phyloP scores from a whole-genome alignment of 169 alveolate genomes.

The Eimeria maxima region DNA sequence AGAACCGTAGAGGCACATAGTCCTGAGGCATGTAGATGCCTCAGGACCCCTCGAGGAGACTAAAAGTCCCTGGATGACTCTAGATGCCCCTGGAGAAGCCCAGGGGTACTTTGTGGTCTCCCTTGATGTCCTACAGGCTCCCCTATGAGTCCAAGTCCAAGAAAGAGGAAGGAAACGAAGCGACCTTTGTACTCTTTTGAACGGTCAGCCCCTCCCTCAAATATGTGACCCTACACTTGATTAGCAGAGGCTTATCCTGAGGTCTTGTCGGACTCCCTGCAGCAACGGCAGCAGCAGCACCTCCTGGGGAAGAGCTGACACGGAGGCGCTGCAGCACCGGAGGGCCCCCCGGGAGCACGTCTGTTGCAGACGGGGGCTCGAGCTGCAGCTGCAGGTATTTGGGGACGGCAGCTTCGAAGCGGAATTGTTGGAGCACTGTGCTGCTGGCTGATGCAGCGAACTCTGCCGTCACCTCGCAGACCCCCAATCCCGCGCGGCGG shows the following conservation, averaged over 20 bases:
- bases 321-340: slow-evolving; percentile 76
- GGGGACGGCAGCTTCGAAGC: too few relatives aligned
- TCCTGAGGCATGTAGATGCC: too few relatives aligned
- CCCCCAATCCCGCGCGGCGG: too few relatives aligned
- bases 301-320: slow-evolving; percentile 45
- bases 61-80: neutral
- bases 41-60: neutral
- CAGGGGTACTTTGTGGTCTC: neutral
- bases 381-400: too few relatives aligned
- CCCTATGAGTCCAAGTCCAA: neutral
- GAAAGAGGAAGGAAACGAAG: slow-evolving; percentile 40
- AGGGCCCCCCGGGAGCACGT: slow-evolving; percentile 64
- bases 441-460: too few relatives aligned
- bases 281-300: slow-evolving; percentile 11
- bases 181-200: slow-evolving; percentile 73
- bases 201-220: slow-evolving; percentile 29
- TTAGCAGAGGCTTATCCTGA: slow-evolving; percentile 65
- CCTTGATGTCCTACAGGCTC: neutral
- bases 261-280: slow-evolving; percentile 36
- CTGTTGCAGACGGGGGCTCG: slow-evolving; percentile 43
- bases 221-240: slow-evolving; percentile 77
- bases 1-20: too few relatives aligned
- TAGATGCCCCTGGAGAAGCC: neutral
- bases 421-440: too few relatives aligned
- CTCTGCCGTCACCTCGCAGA: too few relatives aligned